These are phyloP conservation scores for Tolypocladium ophioglossoides DNA, from an alignment of 2,329 filamentous ascomycete genomes.

Conservation along the genomic window DNA sequence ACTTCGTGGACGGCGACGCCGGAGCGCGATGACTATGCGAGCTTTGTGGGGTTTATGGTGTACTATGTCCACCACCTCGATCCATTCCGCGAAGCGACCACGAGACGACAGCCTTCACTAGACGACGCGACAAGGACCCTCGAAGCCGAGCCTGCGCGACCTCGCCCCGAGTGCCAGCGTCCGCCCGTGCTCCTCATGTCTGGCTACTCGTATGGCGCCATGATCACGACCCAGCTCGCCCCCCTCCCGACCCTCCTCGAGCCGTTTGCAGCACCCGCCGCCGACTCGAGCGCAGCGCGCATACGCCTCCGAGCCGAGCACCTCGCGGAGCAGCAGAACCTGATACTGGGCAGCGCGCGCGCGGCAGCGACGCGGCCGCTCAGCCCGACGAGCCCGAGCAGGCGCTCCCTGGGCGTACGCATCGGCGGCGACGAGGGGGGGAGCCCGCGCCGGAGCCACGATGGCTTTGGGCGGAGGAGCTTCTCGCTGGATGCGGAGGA, in stretches of 20 bases:
- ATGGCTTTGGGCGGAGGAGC: constrained; percentile 18
- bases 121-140: not conserved
- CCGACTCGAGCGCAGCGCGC: constrained; percentile 52
- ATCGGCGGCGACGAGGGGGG: constrained; percentile 39
- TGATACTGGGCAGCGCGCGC: constrained; percentile 27
- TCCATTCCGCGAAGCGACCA: constrained; percentile 16
- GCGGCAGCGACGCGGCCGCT: constrained; percentile 17
- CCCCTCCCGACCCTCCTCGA: constrained; percentile 47
- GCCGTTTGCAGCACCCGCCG: constrained; percentile 41
- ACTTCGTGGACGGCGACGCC: constrained; percentile 83
- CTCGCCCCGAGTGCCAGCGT: not conserved
- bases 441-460: constrained; percentile 26
- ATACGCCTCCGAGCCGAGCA: constrained; percentile 60
- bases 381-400: constrained; percentile 10
- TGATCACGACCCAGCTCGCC: constrained; percentile 67
- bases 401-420: constrained; percentile 28
- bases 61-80: constrained; percentile 58
- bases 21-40: constrained; percentile 73
- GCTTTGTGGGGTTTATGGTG: constrained; percentile 69
- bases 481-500: constrained; percentile 36
- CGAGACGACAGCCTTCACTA: not conserved
- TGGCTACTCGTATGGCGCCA: constrained; percentile 86
- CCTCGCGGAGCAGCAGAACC: constrained; percentile 53
- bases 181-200: constrained; percentile 46
- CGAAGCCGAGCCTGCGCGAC: not conserved